Conservation (phyloP, 2,329 filamentous ascomycete genomes). For the Penicillium capsulatum region DNA sequence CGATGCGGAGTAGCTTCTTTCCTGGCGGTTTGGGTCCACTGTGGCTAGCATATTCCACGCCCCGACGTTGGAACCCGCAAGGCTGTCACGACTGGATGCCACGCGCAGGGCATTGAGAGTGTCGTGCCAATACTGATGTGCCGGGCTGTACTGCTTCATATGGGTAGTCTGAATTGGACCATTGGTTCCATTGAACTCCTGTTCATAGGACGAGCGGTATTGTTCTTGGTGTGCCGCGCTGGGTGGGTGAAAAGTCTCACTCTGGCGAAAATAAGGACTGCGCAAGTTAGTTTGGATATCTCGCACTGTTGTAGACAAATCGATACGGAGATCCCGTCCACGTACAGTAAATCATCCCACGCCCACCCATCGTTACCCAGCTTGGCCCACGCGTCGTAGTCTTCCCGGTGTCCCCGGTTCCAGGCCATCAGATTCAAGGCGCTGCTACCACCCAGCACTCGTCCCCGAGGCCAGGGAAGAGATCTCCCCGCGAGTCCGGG, state of each 20-base stretch:
- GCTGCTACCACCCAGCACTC: constrained; percentile 33
- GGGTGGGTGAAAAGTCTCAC: constrained; percentile 42
- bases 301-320: neutral
- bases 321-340: neutral
- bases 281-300: neutral
- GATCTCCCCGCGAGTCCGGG: constrained; percentile 12
- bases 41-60: constrained; percentile 34
- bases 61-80: constrained; percentile 41
- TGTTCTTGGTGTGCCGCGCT: constrained; percentile 22
- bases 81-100: constrained; percentile 35
- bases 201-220: constrained; percentile 20
- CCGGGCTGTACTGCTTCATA: constrained; percentile 22
- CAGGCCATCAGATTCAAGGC: constrained; percentile 43
- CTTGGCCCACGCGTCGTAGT: constrained; percentile 34
- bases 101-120: constrained; percentile 39
- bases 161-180: constrained; percentile 34
- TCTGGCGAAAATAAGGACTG: constrained; percentile 53
- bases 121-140: constrained; percentile 47
- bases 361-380: constrained; percentile 25
- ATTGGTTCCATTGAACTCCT: constrained; percentile 24
- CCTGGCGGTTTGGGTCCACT: constrained; percentile 28
- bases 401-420: constrained; percentile 32
- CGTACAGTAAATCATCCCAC: neutral
- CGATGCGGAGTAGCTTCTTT: constrained; percentile 42
- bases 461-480: constrained; percentile 30